Percentiles rank a stretch among this genome's conserved stretches.
Evolutionary conservation across 169 alveolate species (phyloP).

Genomic region (Cryptosporidium parvum): DNA sequence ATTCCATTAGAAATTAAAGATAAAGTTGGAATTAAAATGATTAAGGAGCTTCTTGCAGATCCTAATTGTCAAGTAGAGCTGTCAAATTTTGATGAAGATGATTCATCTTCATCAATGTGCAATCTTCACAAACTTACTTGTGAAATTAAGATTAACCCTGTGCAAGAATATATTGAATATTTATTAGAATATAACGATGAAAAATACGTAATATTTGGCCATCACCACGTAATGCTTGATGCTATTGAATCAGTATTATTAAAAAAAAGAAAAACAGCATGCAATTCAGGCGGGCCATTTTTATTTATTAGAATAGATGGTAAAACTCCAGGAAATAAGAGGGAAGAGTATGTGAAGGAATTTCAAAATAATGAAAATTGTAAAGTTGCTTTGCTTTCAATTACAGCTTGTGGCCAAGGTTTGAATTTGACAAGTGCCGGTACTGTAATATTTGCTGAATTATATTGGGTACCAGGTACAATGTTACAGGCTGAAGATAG

Average conservation of each 20-base stretch:
- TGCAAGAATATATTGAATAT: slow-evolving; percentile 91
- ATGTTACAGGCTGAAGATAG: slow-evolving; percentile 98
- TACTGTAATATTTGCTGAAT: slow-evolving; percentile 97
- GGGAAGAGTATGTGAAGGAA: slow-evolving; percentile 90
- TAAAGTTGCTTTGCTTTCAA: slow-evolving; percentile 92
- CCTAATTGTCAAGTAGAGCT: slow-evolving; percentile 15
- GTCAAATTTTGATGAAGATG: slow-evolving; percentile 73
- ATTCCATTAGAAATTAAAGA: slow-evolving; percentile 87
- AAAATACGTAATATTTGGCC: slow-evolving; percentile 95
- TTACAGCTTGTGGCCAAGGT: slow-evolving; percentile 97
- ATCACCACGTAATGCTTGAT: slow-evolving; percentile 93
- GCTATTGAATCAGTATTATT: slow-evolving; percentile 87
- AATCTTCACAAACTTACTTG: slow-evolving; percentile 92
- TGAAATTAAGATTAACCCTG: slow-evolving; percentile 93
- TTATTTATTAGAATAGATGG: slow-evolving; percentile 96
- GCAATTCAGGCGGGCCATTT: slow-evolving; percentile 29
- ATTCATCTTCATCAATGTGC: slow-evolving; percentile 75
- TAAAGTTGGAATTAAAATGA: slow-evolving; percentile 40
- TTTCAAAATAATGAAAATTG: slow-evolving; percentile 88
- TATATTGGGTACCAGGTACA: slow-evolving; percentile 97
- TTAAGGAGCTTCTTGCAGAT: slow-evolving; percentile 45
- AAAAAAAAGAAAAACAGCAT: slow-evolving; percentile 76
- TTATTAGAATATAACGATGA: slow-evolving; percentile 88
- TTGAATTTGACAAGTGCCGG: slow-evolving; percentile 95
- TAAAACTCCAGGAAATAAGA: slow-evolving; percentile 84